phyloP scores from a whole-genome alignment of 1,139 yeast species.

The Candida smagusa region DNA sequence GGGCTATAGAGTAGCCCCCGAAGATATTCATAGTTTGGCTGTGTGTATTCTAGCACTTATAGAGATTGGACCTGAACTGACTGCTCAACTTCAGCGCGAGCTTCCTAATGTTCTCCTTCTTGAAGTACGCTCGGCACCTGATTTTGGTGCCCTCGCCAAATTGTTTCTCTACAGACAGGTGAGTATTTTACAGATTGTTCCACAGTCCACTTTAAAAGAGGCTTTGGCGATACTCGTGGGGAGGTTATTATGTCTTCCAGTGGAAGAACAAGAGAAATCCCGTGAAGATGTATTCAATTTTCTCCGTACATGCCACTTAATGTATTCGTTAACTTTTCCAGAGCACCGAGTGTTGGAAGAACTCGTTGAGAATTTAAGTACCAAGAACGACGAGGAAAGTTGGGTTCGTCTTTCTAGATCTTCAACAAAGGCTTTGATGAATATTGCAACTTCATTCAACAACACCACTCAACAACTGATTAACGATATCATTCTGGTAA shows the following conservation, averaged over 20 bases:
- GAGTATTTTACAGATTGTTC: conserved; percentile 31
- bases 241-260: conserved; percentile 19
- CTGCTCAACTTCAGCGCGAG: conserved; percentile 16
- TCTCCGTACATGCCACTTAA: conserved; percentile 33
- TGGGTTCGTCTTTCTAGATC: conserved; percentile 18
- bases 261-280: conserved; percentile 13
- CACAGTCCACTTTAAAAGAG: conserved; percentile 25
- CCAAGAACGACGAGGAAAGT: conserved; percentile 36
- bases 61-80: conserved; percentile 19
- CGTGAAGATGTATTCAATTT: conserved; percentile 35
- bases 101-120: conserved; percentile 29
- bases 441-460: neutral
- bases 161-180: conserved; percentile 44
- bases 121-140: conserved; percentile 15
- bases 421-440: conserved; percentile 9
- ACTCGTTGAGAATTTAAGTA: conserved; percentile 29
- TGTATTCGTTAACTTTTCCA: conserved; percentile 26
- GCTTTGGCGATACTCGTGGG: conserved; percentile 34
- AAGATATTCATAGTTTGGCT: conserved; percentile 26
- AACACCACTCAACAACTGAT: neutral
- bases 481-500: neutral
- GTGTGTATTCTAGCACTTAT: conserved; percentile 31
- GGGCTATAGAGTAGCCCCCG: conserved; percentile 21
- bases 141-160: conserved; percentile 15
- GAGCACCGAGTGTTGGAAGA: conserved; percentile 21